Evolutionary conservation across 2,329 filamentous ascomycete genomes (phyloP), one percentile per base, ranked within the genome.

Genomic region (Nemania abortiva): DNA sequence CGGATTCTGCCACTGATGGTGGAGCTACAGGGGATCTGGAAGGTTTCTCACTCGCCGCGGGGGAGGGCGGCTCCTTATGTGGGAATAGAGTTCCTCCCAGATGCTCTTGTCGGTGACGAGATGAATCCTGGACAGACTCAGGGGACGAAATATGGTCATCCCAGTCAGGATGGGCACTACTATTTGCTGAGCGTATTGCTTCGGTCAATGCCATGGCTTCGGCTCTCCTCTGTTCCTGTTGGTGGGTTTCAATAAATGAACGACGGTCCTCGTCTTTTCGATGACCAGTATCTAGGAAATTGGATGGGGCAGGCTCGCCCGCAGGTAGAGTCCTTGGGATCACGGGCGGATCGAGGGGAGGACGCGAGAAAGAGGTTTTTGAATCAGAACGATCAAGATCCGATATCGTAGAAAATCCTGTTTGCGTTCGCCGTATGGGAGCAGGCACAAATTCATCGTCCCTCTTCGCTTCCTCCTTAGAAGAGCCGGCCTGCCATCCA

Each of bases 131-230:
- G 2, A 67, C 47, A 5, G 77, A 74, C 52, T 79, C 78, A 7
- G 77, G 76, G 54, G 77, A 77, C 22, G 77, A 79, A 24, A 52
- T 64, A 20, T 72, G 70, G n/a, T 78, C 77, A 11, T 79, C 77
- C 75, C 76, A 78, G 6, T 79, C 74, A 18, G 77, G 75, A 60
- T 77, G 72, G 70, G 80, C 69, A 74, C 78, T 76, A 31, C 69
- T 73, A 70, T 74, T 78, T 50, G 74, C 76, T 55, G 80, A 78
- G 39, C 82, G 80, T 15, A 81, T 76, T 6, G 87, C 87, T 67
- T 87, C 83, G 7, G 87, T 84, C 70, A 91, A 85, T 7, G 87
- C 88, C 74, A 83, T 83, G 2, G 87, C 89, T 76, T 91, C 89
- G 5, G 86, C 88, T 73, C 86, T 81, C 45, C 88, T 84, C 85